A percentile compares a stretch with the other conserved stretches of the same genome.
Evolutionary conservation across 805 yeast genomes (phyloP).

Genomic region (Sugiyamaella valdiviana): DNA sequence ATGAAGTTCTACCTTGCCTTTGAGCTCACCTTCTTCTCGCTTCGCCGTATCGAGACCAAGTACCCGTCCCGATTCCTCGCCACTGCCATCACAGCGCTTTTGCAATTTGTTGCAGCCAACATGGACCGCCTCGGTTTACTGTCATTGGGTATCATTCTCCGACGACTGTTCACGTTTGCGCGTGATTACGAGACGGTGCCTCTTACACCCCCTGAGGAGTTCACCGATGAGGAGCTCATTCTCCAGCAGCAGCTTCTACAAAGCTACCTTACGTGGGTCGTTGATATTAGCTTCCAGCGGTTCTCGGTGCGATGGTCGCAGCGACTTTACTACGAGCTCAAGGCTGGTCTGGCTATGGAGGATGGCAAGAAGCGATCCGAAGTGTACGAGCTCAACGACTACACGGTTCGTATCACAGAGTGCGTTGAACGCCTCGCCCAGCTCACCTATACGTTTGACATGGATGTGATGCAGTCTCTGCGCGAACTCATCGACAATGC

Average conservation of each 20-base stretch:
- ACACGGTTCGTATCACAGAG: constrained; percentile 29
- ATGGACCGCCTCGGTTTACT: constrained; percentile 27
- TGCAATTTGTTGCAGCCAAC: constrained; percentile 46
- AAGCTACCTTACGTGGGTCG: constrained; percentile 50
- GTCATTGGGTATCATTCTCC: constrained; percentile 41
- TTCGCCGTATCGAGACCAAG: constrained; percentile 56
- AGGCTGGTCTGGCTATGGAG: constrained; percentile 25
- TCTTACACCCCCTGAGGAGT: constrained; percentile 39
- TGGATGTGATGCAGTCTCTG: constrained; percentile 38
- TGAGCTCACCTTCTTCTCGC: constrained; percentile 55
- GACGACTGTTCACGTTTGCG: constrained; percentile 52
- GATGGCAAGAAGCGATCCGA: constrained; percentile 17
- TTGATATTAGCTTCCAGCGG: constrained; percentile 37
- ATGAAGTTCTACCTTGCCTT: constrained; percentile 59
- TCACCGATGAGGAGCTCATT: constrained; percentile 36
- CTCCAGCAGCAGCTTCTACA: constrained; percentile 59
- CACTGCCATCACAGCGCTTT: constrained; percentile 55
- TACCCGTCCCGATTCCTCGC: constrained; percentile 77
- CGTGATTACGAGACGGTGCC: constrained; percentile 45
- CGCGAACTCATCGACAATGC: constrained; percentile 37
- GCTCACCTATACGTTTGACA: constrained; percentile 60
- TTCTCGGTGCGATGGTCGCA: constrained; percentile 28
- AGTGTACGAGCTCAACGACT: constrained; percentile 25
- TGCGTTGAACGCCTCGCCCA: constrained; percentile 39
- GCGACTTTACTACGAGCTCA: constrained; percentile 31